Conservation (phyloP, 495 filamentous ascomycete species). For the Bacidia rubella region DNA sequence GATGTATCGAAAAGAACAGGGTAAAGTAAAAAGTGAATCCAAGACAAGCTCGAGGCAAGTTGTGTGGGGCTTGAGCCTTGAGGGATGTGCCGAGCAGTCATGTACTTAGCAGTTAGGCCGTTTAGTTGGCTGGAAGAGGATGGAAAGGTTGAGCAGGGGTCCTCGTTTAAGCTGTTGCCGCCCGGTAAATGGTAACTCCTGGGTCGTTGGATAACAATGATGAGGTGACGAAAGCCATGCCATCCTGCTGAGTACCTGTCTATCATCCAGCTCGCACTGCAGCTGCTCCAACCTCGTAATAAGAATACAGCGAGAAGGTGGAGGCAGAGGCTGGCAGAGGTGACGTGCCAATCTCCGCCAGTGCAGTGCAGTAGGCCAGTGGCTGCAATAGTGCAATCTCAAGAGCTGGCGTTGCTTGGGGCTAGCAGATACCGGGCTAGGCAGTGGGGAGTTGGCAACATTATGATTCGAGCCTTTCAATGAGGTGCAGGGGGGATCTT, state of each 20-base stretch:
- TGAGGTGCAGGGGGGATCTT: too few relatives aligned
- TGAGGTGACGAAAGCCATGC: neutral
- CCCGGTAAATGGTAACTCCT: neutral
- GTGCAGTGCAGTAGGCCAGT: neutral
- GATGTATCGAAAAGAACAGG: neutral
- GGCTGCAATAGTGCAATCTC: neutral
- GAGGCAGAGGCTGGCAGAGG: too few relatives aligned
- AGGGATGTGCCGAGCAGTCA: neutral
- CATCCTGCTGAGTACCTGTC: neutral
- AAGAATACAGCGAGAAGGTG: neutral
- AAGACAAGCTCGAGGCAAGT: neutral
- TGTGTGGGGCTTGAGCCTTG: neutral
- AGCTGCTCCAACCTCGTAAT: neutral
- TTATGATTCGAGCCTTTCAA: too few relatives aligned
- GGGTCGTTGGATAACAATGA: neutral
- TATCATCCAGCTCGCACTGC: neutral
- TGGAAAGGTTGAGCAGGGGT: neutral
- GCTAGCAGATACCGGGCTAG: neutral
- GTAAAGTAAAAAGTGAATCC: constrained; percentile 1
- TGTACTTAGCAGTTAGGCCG: neutral
- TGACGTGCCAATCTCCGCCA: neutral
- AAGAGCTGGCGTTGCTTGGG: neutral
- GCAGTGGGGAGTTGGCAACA: neutral
- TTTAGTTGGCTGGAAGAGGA: neutral
- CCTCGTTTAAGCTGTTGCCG: neutral